Base-by-base conservation (phyloP, 2,329 filamentous ascomycete species). In the Monosporascus sp. region DNA sequence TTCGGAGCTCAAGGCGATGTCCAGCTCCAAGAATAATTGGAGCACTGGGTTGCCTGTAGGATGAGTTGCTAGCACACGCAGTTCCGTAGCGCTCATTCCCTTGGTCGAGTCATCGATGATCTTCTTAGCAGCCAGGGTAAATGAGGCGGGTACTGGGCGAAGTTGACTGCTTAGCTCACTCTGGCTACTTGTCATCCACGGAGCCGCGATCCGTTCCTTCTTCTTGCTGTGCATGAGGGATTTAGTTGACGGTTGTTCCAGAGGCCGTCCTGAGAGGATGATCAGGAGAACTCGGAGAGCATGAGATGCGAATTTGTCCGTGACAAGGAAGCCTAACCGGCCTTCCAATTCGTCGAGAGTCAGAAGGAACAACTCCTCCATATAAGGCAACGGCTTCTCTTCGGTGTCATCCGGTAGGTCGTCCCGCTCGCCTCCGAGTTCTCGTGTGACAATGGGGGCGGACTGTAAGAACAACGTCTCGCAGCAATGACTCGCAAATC, bases 401-500 rank as follows among this genome's bases (percentile, higher is more conserved):
- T 74, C 71, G 50, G 75, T 71, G 36, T 75, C 72, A 6, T 74
- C 72, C 65, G 62, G 63, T 44, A 72, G 67, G 45, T 75, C 74
- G 20, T 74, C 71, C 7, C 76, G 75, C 22, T 76, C 75, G 20
- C 67, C 80, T 59, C 67, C 78, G 69, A 89, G 72, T 70, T 96
- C 92, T 56, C 86, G 77, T 15, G 87, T 88, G 38, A 96, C 88
- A 11, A 88, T 74, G 1, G 89, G 87, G 0, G 92, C 92, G 2
- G 89, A 88, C 59, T 89, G 84, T 48, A 92, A 77, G 70, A 99
- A 97, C 35, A 99, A 79, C 25, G 90, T 90, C 74, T 99, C 94
- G 69, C 92, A 97, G 73, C 93, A 97, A 75, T 99, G 94, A 56
- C 92, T 96, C 5, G 94, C 94, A 65, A 99, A 99, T 18, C 94